Evolutionary conservation across 2,329 filamentous ascomycete species (phyloP), one percentile per base, ranked within the genome.

Genomic region (Lecanicillium sp.): DNA sequence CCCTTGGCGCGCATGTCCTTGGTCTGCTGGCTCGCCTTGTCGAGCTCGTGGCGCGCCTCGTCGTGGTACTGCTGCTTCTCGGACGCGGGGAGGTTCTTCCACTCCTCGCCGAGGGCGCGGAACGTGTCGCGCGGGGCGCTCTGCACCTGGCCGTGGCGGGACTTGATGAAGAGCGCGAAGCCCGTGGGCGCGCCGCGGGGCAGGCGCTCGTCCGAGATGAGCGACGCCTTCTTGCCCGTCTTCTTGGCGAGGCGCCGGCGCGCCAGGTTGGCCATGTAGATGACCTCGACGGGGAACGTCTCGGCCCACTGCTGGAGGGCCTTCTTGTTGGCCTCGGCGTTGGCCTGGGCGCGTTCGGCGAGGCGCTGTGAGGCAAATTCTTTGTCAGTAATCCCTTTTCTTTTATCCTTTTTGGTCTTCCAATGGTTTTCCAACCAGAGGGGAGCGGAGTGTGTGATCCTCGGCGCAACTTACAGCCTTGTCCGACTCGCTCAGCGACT

Each of bases 281-380:
- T 72, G 24, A 66, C 61, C 43, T 60, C 57, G 3, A 64, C 60
- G 3, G 69, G 59, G 54, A 71, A 58, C 23, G 60, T 62, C 51
- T 71, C 63, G n/a, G 79, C 59, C 77, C 77, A 81, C 14, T 65
- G 61, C 61, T 71, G 67, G 57, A 66, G 65, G 15, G 59, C 55
- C 8, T 59, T 64, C 8, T 60, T 55, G 56, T 77, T 77, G 55
- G 55, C 51, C 17, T 56, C 53, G 40, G 61, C 63, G 64, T 79
- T 78, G 53, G 67, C 54, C 2, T 59, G 48, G 23, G 60, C 65
- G 11, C 32, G 56, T 19, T 59, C 54, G n/a, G 60, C 33, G 21
- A 77, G 61, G 33, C 55, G 60, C 71, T 75, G 46, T 20, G 44
- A 27, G 4, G 17, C 7, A 20, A 27, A 15, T 43, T 27, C 33